Percentiles rank a stretch among this genome's conserved stretches.
Conservation (phyloP, 352 stramenopile genomes). For the Phytopythium cucurbitacearum region DNA sequence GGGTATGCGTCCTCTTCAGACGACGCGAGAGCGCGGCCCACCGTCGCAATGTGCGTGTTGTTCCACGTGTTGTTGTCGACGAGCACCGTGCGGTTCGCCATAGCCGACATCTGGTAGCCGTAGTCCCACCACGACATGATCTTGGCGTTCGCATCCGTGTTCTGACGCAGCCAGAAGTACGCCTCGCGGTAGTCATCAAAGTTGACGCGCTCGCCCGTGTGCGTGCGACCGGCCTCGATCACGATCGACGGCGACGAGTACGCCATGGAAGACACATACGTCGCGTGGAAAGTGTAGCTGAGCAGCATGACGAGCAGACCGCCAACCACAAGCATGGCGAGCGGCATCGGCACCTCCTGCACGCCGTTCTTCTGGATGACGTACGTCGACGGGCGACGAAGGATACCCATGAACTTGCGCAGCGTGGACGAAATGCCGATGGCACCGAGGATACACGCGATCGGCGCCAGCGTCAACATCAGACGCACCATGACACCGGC, state of each 20-base stretch:
- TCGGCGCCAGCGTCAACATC: conserved; percentile 90
- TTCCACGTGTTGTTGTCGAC: conserved; percentile 98
- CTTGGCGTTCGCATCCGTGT: conserved; percentile 85
- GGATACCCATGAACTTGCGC: conserved; percentile 75
- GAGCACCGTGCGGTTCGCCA: conserved; percentile 87
- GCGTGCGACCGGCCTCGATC: conserved; percentile 76
- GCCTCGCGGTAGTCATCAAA: conserved; percentile 98
- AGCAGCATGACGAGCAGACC: conserved; percentile 69
- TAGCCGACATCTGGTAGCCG: conserved; percentile 90
- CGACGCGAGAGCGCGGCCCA: conserved; percentile 84
- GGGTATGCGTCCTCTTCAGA: conserved; percentile 86
- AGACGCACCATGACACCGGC: conserved; percentile 91
- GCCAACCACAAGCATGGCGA: conserved; percentile 53
- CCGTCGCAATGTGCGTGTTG: conserved; percentile 94
- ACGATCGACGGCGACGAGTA: conserved; percentile 92
- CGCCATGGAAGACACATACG: conserved; percentile 87
- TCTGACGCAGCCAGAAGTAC: conserved; percentile 88
- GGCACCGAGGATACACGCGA: conserved; percentile 89
- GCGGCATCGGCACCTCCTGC: conserved; percentile 55
- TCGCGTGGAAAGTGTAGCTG: conserved; percentile 87
- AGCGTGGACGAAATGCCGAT: conserved; percentile 79
- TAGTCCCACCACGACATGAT: conserved; percentile 92
- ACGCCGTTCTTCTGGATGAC: conserved; percentile 47
- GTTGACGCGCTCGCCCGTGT: conserved; percentile 77
- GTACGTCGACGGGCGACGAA: conserved; percentile 51